These are phyloP conservation scores for Monosporascus ibericus DNA, from an alignment of 2,329 filamentous ascomycete species.

Conservation along the genomic window DNA sequence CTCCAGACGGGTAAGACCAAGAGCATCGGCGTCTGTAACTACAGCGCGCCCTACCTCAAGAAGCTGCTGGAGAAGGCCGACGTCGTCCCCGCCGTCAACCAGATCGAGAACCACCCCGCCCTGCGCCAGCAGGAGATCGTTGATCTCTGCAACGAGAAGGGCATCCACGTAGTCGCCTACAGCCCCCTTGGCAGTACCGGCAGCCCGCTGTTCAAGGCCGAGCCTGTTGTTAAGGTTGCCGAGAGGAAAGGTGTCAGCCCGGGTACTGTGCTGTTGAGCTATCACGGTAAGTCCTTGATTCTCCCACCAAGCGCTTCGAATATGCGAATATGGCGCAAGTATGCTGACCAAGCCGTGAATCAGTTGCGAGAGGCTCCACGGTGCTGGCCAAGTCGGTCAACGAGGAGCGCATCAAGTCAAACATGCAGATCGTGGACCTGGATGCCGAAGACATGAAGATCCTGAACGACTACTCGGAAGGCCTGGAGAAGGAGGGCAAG, in stretches of 20 bases:
- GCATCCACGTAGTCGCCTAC: conserved; percentile 69
- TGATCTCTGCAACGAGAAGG: conserved; percentile 60
- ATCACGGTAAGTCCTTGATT: conserved; percentile 53
- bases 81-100: conserved; percentile 61
- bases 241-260: conserved; percentile 56
- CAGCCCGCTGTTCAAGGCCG: conserved; percentile 57
- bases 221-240: conserved; percentile 56
- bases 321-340: no score
- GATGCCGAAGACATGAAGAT: conserved; percentile 56
- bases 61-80: conserved; percentile 43
- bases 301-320: no score
- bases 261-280: conserved; percentile 62
- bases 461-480: conserved; percentile 48
- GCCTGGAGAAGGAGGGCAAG: conserved; percentile 43
- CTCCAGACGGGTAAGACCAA: conserved; percentile 51
- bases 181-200: conserved; percentile 60
- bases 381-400: conserved; percentile 71
- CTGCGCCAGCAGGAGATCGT: conserved; percentile 68
- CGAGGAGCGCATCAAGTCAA: conserved; percentile 61
- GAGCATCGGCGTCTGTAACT: conserved; percentile 52
- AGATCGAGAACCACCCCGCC: conserved; percentile 69
- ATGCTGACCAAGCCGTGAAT: conserved; percentile 1
- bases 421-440: conserved; percentile 60
- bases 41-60: conserved; percentile 50
- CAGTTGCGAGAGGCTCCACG: conserved; percentile 62